Evolutionary conservation across 306 rosid genomes (phyloP).

Genomic region (Malus domestica): ASM211411v1 NC_041800.1:32300733-32301232

Average conservation of each 20-base stretch:
- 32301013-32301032: conserved; percentile 2
- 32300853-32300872: not conserved
- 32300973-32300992: conserved; percentile 3
- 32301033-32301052: not conserved
- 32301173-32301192: conserved; percentile 2
- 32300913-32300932: conserved; percentile 18
- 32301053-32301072: not conserved
- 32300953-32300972: conserved; percentile 14
- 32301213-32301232: conserved; percentile 7
- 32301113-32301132: not conserved
- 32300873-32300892: not conserved
- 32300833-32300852: conserved; percentile 57
- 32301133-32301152: not conserved
- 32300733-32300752: conserved; percentile 39
- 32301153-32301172: conserved; percentile 18
- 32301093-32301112: not conserved
- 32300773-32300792: conserved; percentile 74
- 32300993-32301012: conserved; percentile 6
- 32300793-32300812: conserved; percentile 54
- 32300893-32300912: not conserved
- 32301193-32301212: conserved; percentile 22
- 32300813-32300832: conserved; percentile 35
- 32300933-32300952: conserved; percentile 8
- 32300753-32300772: conserved; percentile 56
- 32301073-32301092: not conserved